Evolutionary conservation across 2,329 filamentous ascomycete genomes (phyloP), one percentile per base, ranked within the genome.

Genomic region (Stagonosporopsis chrysanthemi): DNA sequence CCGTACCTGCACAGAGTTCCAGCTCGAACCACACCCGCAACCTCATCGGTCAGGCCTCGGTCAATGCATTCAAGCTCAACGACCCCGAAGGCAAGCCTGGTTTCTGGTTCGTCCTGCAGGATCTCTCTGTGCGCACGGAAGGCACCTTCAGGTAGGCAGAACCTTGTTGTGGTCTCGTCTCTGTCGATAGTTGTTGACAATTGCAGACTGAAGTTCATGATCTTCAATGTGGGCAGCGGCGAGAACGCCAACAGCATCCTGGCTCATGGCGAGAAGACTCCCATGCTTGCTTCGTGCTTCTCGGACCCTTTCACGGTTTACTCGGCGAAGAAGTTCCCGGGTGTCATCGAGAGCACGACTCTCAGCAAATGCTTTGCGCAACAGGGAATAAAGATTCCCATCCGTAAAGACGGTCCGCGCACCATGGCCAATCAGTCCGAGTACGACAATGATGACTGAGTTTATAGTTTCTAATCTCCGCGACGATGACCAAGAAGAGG

Each of bases 251-350:
- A 70, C 66, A 78, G 80, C 4, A 80, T 96, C 58, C 79, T 96
- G 56, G 95, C 92, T 75, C 88, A 85, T 35, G 89, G 88, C 53
- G 54, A 57, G 19, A 88, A 87, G 61, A 90, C 91, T 0, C 91
- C 91, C 0, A 89, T 97, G 12, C 84, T 98, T 17, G 92, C 94
- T 0, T 90, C 88, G 8, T 89, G 88, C 67, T 98, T 94, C 78
- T 96, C 91, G 44, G 90, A 96, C 4, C 84, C 88, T 2, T 98
- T 99, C 81, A 91, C 92, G 51, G 95, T 99, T 28, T 98, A 90
- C 78, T 96, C 91, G 2, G 95, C 95, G 44, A 99, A 99, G 83
- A 97, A 97, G 72, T 99, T 99, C 77, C 95, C 95, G 0, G 95
- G 95, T 38, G 95, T 99, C 1, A 97, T 96, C 56, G 94, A 98